Conservation (phyloP, 2,329 filamentous ascomycete genomes). For the Alternaria alternata region DNA sequence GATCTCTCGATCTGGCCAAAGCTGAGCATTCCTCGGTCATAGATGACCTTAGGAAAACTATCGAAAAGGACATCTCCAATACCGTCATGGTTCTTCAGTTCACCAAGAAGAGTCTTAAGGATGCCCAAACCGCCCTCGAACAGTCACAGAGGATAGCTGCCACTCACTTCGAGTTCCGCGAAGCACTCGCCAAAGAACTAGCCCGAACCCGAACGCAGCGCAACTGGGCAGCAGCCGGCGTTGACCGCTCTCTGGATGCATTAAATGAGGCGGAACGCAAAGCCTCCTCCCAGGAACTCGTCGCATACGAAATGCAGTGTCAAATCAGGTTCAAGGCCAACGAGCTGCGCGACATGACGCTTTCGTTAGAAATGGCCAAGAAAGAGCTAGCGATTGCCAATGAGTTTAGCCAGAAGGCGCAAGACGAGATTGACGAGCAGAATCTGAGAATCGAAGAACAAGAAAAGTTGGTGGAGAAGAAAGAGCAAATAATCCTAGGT, state of each 20-base stretch:
- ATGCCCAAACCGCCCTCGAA: neutral
- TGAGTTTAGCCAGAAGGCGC: neutral
- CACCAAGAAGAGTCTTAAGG: neutral
- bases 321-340: constrained; percentile 8
- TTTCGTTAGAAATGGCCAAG: neutral
- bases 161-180: neutral
- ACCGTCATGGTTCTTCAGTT: neutral
- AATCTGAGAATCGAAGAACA: neutral
- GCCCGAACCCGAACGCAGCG: neutral
- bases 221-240: neutral
- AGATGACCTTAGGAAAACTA: neutral
- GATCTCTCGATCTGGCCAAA: neutral
- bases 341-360: constrained; percentile 11
- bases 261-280: neutral
- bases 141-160: neutral
- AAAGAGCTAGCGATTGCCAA: neutral
- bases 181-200: neutral
- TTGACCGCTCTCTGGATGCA: neutral
- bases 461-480: neutral
- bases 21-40: neutral
- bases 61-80: neutral
- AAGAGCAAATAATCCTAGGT: neutral
- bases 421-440: neutral
- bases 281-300: neutral
- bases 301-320: constrained; percentile 5